Evolutionary conservation across 495 filamentous ascomycete genomes (phyloP).

Genomic region (Parathielavia appendiculata): DNA sequence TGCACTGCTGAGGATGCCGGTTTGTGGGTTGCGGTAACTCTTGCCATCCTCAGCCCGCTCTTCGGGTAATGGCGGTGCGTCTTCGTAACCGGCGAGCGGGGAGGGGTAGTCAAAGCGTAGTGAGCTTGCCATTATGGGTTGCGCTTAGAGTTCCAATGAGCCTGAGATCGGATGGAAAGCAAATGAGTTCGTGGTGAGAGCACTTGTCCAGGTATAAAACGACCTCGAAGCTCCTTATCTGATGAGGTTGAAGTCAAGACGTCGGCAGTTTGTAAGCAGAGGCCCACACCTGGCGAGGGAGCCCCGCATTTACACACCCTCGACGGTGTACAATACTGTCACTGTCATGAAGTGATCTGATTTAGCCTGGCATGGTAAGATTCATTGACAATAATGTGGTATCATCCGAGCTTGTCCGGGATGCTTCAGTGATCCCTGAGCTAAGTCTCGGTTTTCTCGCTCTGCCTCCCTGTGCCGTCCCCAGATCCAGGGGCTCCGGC

Average conservation of each 20-base stretch:
- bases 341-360: no score
- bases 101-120: slow-evolving; percentile 52
- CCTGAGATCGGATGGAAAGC: no score
- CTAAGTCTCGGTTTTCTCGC: no score
- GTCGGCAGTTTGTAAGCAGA: slow-evolving; percentile 8
- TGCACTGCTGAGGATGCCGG: slow-evolving; percentile 52
- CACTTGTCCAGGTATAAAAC: not conserved
- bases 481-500: no score
- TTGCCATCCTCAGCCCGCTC: slow-evolving; percentile 65
- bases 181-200: not conserved
- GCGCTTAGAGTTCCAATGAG: no score
- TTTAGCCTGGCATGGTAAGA: no score
- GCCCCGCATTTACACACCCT: not conserved
- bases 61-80: slow-evolving; percentile 53
- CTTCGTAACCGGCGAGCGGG: slow-evolving; percentile 62
- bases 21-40: slow-evolving; percentile 55
- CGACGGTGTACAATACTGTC: not conserved
- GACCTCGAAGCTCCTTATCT: no score
- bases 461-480: no score
- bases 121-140: slow-evolving; percentile 14
- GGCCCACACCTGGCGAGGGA: not conserved
- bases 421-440: no score
- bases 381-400: no score
- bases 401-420: no score
- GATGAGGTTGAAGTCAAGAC: not conserved